Percentiles rank a stretch among this genome's conserved stretches.
Evolutionary conservation across 179 eudicot genomes (phyloP).

Genomic region (Patellifolia procumbens): DNA sequence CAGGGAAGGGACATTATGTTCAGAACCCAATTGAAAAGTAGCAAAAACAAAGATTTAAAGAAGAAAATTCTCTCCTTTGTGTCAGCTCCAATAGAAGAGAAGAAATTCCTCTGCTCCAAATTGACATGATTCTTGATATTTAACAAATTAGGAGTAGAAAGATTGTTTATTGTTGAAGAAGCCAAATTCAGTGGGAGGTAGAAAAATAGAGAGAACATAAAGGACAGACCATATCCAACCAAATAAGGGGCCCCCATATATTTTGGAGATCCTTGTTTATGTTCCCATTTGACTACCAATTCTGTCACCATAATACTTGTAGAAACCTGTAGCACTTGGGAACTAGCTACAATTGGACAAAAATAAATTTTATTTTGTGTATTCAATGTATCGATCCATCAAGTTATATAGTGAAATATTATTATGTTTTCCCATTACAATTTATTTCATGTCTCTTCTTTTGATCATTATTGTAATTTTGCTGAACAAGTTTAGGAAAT

Average conservation of each 20-base stretch:
- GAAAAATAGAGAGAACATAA: conserved; percentile 16
- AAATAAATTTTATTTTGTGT: not conserved
- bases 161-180: not conserved
- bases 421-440: not conserved
- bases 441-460: not conserved
- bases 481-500: too few relatives aligned
- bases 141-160: not conserved
- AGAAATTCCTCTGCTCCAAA: conserved; percentile 20
- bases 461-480: not conserved
- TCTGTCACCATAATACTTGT: not conserved
- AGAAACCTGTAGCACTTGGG: not conserved
- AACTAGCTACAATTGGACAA: conserved; percentile 12
- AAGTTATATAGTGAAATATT: not conserved
- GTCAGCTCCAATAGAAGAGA: conserved; percentile 22
- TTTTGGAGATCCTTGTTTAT: conserved; percentile 2
- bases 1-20: not conserved
- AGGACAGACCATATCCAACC: conserved; percentile 36
- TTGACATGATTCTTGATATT: conserved; percentile 23
- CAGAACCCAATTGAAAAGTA: not conserved
- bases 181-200: conserved; percentile 5
- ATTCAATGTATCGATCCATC: not conserved
- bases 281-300: conserved; percentile 9
- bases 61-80: conserved; percentile 10
- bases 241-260: conserved; percentile 24
- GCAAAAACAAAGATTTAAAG: not conserved